Evolutionary conservation across 163 green algal genomes (phyloP).

Genomic region (Scenedesmus sp.): DNA sequence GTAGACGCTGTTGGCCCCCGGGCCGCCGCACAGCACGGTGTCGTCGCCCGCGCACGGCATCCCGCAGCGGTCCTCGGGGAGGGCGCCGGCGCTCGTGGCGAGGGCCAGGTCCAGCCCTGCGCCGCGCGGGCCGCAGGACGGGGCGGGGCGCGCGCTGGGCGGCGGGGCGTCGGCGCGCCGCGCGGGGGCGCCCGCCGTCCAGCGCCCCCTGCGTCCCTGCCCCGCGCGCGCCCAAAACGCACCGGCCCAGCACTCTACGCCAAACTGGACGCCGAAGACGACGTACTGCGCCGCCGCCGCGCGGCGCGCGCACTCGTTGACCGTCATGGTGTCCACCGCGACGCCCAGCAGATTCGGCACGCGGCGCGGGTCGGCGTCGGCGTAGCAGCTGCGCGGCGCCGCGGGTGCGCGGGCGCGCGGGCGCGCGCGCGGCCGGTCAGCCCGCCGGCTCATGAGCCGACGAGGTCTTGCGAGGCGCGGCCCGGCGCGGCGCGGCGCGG

Average conservation of each 20-base stretch:
- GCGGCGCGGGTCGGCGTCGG: not conserved
- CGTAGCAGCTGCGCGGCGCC: conserved; percentile 30
- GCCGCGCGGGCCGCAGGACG: no score
- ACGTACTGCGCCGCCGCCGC: not conserved
- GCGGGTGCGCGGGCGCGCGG: no score
- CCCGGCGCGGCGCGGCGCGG: no score
- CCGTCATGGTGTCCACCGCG: not conserved
- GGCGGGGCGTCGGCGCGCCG: no score
- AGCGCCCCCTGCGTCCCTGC: no score
- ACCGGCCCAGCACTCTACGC: not conserved
- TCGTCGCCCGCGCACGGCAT: not conserved
- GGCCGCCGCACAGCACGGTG: not conserved
- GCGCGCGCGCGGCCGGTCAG: no score
- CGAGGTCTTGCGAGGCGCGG: no score
- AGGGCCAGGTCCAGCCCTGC: not conserved
- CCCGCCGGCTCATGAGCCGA: no score
- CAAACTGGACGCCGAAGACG: conserved; percentile 17
- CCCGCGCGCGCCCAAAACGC: no score
- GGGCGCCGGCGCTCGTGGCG: not conserved
- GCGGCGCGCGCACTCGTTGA: not conserved
- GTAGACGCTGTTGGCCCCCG: not conserved
- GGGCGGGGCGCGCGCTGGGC: no score
- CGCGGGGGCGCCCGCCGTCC: no score
- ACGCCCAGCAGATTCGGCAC: not conserved
- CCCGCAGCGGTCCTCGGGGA: not conserved